These are phyloP conservation scores for Monosporozyma servazzii DNA, from an alignment of 805 yeast genomes.

Conservation along the genomic window DNA sequence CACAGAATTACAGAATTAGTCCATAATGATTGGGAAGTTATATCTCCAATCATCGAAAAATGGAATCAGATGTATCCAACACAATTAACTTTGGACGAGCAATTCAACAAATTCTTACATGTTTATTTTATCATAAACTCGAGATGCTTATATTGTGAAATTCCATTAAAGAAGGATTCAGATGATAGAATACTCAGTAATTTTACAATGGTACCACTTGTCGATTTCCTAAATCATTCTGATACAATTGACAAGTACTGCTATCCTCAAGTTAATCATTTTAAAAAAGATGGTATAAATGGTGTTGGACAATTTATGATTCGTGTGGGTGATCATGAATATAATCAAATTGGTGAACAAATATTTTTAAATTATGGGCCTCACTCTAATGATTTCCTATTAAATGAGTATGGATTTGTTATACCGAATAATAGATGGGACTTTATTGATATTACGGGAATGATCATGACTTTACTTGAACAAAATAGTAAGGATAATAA, in stretches of 20 bases:
- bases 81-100: neutral
- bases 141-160: slow-evolving; percentile 74
- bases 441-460: slow-evolving; percentile 50
- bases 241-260: slow-evolving; percentile 41
- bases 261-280: slow-evolving; percentile 38
- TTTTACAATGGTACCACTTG: slow-evolving; percentile 85
- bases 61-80: slow-evolving; percentile 9
- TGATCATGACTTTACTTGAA: slow-evolving; percentile 32
- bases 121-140: slow-evolving; percentile 87
- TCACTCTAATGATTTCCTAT: slow-evolving; percentile 71
- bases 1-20: slow-evolving; percentile 37
- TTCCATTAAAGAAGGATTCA: slow-evolving; percentile 40
- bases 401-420: slow-evolving; percentile 82
- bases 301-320: slow-evolving; percentile 24
- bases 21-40: slow-evolving; percentile 35
- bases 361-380: slow-evolving; percentile 76
- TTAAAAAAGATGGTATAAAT: slow-evolving; percentile 13
- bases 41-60: slow-evolving; percentile 21
- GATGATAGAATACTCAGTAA: slow-evolving; percentile 40
- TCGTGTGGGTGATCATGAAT: slow-evolving; percentile 16
- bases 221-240: slow-evolving; percentile 78
- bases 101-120: slow-evolving; percentile 38
- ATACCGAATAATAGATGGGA: slow-evolving; percentile 56
- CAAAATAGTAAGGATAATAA: neutral
- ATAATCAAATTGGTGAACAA: slow-evolving; percentile 38